Evolutionary conservation across 495 filamentous ascomycete species (phyloP).

Genomic region (Penicillium herquei): DNA sequence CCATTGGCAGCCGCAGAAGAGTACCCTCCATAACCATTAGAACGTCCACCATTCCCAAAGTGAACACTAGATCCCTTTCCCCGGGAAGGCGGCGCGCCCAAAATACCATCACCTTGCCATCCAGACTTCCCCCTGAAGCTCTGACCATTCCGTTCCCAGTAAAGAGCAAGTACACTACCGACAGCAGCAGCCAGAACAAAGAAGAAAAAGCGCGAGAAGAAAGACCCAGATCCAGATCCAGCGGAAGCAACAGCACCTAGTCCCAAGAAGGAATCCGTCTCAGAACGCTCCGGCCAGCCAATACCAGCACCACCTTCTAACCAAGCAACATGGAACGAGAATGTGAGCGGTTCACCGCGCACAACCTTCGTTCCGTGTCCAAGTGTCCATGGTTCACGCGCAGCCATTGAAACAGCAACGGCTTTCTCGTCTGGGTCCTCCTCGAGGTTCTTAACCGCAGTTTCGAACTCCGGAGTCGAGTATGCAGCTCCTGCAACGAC

Average conservation of each 20-base stretch:
- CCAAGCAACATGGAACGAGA: conserved; percentile 84
- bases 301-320: conserved; percentile 64
- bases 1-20: conserved; percentile 18
- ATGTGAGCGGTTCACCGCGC: conserved; percentile 80
- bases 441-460: conserved; percentile 21
- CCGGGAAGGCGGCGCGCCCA: conserved; percentile 32
- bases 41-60: conserved; percentile 45
- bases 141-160: conserved; percentile 44
- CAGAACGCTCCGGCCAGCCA: conserved; percentile 37
- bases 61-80: conserved; percentile 36
- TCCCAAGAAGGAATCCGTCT: conserved; percentile 40
- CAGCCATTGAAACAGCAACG: conserved; percentile 37
- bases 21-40: conserved; percentile 55
- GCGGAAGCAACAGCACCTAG: conserved; percentile 15
- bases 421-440: conserved; percentile 37
- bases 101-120: conserved; percentile 44
- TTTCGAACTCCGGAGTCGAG: conserved; percentile 68
- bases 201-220: conserved; percentile 41
- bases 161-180: conserved; percentile 45
- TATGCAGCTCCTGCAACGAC: conserved; percentile 86
- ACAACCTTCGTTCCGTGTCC: conserved; percentile 62
- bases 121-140: conserved; percentile 27
- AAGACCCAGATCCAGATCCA: conserved; percentile 14
- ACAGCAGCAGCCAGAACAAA: conserved; percentile 44
- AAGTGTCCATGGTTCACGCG: conserved; percentile 45